Evolutionary conservation across 257 asterid species (phyloP).

Genomic region (Rauvolfia tetraphylla): DNA sequence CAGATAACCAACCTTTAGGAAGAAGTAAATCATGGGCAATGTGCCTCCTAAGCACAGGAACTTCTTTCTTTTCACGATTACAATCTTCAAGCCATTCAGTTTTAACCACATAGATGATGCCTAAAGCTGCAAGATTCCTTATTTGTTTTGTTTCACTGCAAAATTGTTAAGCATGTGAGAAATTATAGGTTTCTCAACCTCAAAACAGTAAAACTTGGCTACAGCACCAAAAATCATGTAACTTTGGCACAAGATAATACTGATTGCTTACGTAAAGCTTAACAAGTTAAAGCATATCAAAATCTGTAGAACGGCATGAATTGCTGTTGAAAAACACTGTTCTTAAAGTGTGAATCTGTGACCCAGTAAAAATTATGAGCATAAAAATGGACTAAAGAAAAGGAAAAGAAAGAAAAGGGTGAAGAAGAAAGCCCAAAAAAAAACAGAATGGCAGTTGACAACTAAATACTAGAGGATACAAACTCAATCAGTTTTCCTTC

Average conservation of each 20-base stretch:
- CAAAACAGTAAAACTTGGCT: not conserved
- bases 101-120: slow-evolving; percentile 71
- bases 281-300: not conserved
- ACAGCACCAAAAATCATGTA: not conserved
- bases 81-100: slow-evolving; percentile 91
- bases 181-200: not conserved
- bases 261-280: not conserved
- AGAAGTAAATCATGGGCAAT: slow-evolving; percentile 82
- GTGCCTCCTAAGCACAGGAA: slow-evolving; percentile 71
- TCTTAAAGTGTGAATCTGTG: not conserved
- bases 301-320: not conserved
- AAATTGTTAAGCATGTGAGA: slow-evolving; percentile 24
- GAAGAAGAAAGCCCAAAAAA: not conserved
- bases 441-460: not conserved
- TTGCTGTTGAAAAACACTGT: not conserved
- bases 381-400: not conserved
- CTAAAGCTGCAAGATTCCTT: slow-evolving; percentile 73
- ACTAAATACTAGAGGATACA: not conserved
- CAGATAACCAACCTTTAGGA: slow-evolving; percentile 61
- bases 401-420: not conserved
- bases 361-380: not conserved
- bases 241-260: not conserved
- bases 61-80: slow-evolving; percentile 61
- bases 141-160: slow-evolving; percentile 85
- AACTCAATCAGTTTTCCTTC: not conserved